Evolutionary conservation across 148 eudicot species (phyloP).

Genomic region (Nepenthes mirabilis): DNA sequence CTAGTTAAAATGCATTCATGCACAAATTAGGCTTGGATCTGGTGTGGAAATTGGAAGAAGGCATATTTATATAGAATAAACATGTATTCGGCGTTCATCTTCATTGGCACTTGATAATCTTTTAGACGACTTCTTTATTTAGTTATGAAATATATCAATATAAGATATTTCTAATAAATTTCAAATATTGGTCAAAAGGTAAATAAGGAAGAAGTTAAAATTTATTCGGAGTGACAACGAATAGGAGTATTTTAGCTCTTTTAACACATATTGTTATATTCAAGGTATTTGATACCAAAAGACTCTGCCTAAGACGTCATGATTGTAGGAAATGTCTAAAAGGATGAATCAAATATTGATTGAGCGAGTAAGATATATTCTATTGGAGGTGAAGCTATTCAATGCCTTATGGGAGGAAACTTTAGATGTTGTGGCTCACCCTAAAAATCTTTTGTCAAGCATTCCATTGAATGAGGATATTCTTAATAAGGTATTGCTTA

Average conservation of each 20-base stretch:
- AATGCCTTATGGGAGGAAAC: neutral
- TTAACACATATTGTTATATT: neutral
- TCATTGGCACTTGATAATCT: too few relatives aligned
- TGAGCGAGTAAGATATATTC: neutral
- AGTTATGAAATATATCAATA: too few relatives aligned
- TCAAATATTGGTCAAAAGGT: too few relatives aligned
- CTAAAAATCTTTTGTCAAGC: neutral
- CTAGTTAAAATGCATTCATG: too few relatives aligned
- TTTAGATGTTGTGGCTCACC: neutral
- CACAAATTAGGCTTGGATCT: too few relatives aligned
- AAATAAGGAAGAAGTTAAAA: neutral
- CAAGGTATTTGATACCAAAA: neutral
- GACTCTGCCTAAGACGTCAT: neutral
- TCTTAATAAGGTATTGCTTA: neutral
- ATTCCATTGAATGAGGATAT: neutral
- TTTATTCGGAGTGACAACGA: neutral
- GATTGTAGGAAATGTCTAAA: neutral
- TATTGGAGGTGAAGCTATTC: neutral
- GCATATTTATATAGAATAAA: too few relatives aligned
- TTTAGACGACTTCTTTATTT: too few relatives aligned
- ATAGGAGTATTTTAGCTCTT: neutral
- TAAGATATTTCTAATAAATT: too few relatives aligned
- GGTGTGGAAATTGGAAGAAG: too few relatives aligned
- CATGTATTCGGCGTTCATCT: too few relatives aligned
- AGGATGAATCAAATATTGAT: neutral